Evolutionary conservation across 805 yeast genomes (phyloP).

Genomic region (Yarrowia osloensis): DNA sequence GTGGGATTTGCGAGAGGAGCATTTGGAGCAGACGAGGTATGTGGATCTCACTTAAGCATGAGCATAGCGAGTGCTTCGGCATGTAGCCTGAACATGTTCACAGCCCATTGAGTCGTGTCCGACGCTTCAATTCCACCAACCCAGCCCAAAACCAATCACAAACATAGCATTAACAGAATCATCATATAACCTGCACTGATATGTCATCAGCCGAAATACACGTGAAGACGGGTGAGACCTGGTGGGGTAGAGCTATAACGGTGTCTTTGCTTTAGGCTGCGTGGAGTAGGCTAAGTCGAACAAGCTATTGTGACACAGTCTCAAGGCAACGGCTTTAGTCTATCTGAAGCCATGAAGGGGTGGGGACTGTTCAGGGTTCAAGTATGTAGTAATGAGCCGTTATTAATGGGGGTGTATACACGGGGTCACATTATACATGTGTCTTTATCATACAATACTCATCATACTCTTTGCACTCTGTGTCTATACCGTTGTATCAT

Average conservation of each 20-base stretch:
- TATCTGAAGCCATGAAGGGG: neutral
- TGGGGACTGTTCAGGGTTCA: too few relatives aligned
- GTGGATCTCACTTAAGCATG: conserved; percentile 19
- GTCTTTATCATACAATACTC: too few relatives aligned
- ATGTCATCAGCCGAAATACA: neutral
- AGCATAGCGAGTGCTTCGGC: neutral
- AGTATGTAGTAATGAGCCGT: too few relatives aligned
- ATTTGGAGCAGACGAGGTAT: conserved; percentile 16
- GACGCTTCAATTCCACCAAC: too few relatives aligned
- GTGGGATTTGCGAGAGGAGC: conserved; percentile 26
- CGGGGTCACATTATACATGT: too few relatives aligned
- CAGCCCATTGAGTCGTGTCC: too few relatives aligned
- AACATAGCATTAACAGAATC: neutral
- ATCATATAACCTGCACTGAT: too few relatives aligned
- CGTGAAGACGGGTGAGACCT: neutral
- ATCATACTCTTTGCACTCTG: too few relatives aligned
- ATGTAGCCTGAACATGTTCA: too few relatives aligned
- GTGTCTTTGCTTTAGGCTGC: neutral
- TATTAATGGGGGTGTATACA: too few relatives aligned
- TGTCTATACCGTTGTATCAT: neutral
- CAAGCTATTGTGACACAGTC: neutral
- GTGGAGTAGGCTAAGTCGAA: neutral
- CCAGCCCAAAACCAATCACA: neutral
- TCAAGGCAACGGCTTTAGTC: neutral
- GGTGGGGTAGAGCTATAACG: neutral